These are phyloP conservation scores for Colletotrichum echinochloae DNA, from an alignment of 2,329 filamentous ascomycete species.

Conservation along the genomic window DNA sequence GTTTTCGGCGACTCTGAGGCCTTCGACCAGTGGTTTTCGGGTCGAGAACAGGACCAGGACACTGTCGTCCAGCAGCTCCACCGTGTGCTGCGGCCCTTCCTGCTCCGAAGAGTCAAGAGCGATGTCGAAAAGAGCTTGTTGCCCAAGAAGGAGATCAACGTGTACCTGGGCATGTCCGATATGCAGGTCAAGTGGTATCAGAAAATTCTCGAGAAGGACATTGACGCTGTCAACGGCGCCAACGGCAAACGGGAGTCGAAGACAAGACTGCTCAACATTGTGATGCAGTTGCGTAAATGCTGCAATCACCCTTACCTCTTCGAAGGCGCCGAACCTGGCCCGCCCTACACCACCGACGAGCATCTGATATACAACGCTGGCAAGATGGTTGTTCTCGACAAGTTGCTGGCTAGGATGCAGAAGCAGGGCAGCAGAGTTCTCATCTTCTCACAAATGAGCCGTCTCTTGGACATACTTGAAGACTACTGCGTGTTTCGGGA, in stretches of 20 bases:
- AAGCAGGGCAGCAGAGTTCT: constrained; percentile 93
- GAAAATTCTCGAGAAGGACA: constrained; percentile 98
- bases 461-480: constrained; percentile 94
- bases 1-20: constrained; percentile 97
- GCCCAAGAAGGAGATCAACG: constrained; percentile 96
- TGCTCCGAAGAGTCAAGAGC: constrained; percentile 94
- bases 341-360: constrained; percentile 97
- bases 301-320: constrained; percentile 99
- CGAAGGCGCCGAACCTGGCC: constrained; percentile 95
- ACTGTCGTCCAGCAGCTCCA: constrained; percentile 96
- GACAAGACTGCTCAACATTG: constrained; percentile 95
- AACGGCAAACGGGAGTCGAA: constrained; percentile 98
- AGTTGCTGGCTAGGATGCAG: constrained; percentile 85
- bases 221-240: constrained; percentile 97
- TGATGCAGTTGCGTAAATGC: constrained; percentile 99
- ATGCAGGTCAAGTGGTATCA: constrained; percentile 99
- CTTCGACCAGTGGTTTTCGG: constrained; percentile 98
- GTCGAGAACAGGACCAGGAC: constrained; percentile 90
- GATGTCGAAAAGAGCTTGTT: constrained; percentile 98
- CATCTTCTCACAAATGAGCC: constrained; percentile 99
- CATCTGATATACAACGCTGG: constrained; percentile 93
- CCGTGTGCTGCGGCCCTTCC: constrained; percentile 90
- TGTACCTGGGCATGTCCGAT: constrained; percentile 98
- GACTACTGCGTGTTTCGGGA: constrained; percentile 98
- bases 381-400: constrained; percentile 98